Conservation (phyloP, 2,329 filamentous ascomycete species). For the Neonectria hederae region DNA sequence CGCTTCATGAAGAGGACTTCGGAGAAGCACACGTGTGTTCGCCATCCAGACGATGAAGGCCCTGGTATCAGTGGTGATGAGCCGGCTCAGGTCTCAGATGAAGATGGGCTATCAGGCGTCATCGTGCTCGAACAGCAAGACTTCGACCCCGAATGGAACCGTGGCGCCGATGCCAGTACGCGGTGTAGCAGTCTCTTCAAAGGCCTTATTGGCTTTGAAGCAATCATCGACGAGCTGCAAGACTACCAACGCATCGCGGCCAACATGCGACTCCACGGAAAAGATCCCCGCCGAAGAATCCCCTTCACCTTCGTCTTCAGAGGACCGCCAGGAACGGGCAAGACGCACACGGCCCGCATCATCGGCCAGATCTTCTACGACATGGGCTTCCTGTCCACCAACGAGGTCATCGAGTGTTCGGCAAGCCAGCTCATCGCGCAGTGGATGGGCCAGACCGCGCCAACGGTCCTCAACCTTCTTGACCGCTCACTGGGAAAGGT, state of each 20-base stretch:
- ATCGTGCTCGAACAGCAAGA: background rate
- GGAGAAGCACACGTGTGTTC: background rate
- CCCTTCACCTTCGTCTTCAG: slow-evolving; percentile 73
- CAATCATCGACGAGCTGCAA: slow-evolving; percentile 59
- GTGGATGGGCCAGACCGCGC: slow-evolving; percentile 72
- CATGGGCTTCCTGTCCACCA: slow-evolving; percentile 69
- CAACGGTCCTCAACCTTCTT: slow-evolving; percentile 63
- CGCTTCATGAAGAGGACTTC: background rate
- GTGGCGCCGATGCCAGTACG: background rate
- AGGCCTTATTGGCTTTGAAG: slow-evolving; percentile 50
- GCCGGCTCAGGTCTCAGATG: background rate
- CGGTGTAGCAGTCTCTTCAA: background rate
- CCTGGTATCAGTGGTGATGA: background rate
- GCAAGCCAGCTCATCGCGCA: slow-evolving; percentile 71
- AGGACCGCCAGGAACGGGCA: slow-evolving; percentile 70
- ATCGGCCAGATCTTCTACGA: slow-evolving; percentile 77
- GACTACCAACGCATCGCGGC: slow-evolving; percentile 58
- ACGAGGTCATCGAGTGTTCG: slow-evolving; percentile 69
- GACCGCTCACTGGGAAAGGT: slow-evolving; percentile 70
- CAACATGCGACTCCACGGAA: background rate
- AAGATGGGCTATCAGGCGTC: background rate
- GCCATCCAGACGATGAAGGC: background rate
- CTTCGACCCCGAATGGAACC: background rate
- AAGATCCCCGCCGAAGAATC: slow-evolving; percentile 48
- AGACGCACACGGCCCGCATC: slow-evolving; percentile 71